phyloP scores from a whole-genome alignment of 2,329 filamentous ascomycete species.

The Trichophyton equinum region DNA sequence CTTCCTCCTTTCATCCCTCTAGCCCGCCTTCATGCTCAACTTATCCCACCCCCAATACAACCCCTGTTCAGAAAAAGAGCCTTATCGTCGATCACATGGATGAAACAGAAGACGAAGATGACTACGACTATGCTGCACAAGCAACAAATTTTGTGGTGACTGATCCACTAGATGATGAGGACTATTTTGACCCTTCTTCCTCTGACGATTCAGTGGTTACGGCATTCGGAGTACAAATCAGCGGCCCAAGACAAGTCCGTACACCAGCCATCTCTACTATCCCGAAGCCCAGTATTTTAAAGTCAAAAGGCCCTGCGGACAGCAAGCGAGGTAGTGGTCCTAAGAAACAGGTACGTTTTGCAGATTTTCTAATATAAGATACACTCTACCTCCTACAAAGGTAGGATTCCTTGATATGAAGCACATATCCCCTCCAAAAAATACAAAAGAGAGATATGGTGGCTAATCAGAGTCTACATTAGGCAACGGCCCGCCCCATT shows the following conservation, averaged over 20 bases:
- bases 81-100: not conserved
- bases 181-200: not conserved
- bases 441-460: not conserved
- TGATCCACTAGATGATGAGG: not conserved
- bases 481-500: not conserved
- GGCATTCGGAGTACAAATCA: not conserved
- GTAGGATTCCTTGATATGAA: not conserved
- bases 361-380: not conserved
- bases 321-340: not conserved
- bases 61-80: not conserved
- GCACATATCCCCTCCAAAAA: not conserved
- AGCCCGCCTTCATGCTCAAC: not conserved
- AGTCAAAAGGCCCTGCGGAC: not conserved
- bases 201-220: not conserved
- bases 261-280: not conserved
- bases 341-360: conserved; percentile 3
- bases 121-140: not conserved
- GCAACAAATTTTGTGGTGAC: not conserved
- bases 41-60: not conserved
- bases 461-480: not conserved
- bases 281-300: not conserved
- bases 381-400: not conserved
- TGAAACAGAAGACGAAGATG: not conserved
- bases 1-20: not conserved
- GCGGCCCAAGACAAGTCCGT: not conserved